Conservation (phyloP, 1,284 basidiomycete genomes). For the Ceratobasidium theobromae region DNA sequence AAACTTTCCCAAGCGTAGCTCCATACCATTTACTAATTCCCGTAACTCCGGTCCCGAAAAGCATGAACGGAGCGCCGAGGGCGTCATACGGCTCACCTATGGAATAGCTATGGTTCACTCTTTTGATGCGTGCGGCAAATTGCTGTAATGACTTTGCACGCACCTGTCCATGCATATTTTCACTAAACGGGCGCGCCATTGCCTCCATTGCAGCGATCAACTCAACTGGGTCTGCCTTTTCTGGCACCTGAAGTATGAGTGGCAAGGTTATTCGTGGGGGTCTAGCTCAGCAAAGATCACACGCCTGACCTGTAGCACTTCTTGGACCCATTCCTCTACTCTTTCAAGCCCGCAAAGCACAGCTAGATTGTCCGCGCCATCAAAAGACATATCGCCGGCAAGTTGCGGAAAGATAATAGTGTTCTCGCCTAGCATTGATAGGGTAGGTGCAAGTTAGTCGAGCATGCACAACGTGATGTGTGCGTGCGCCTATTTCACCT, state of each 20-base stretch:
- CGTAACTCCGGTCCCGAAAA: slow-evolving; percentile 3
- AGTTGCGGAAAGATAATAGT: slow-evolving; percentile 4
- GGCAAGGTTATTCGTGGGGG: background rate
- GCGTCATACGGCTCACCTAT: slow-evolving; percentile 13
- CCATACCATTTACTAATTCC: slow-evolving; percentile 3
- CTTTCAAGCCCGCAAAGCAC: background rate
- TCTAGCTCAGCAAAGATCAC: background rate
- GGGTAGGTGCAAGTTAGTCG: background rate
- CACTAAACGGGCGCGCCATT: slow-evolving; percentile 1
- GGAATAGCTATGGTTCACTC: background rate
- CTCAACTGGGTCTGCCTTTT: slow-evolving; percentile 5
- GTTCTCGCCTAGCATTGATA: slow-evolving; percentile 5
- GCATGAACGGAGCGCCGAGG: background rate
- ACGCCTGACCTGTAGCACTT: background rate
- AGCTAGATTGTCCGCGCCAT: background rate
- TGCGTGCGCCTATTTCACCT: background rate
- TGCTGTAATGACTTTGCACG: background rate
- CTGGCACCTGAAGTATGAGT: background rate
- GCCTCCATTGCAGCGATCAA: slow-evolving; percentile 12
- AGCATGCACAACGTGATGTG: background rate
- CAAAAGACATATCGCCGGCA: background rate
- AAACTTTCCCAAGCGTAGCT: background rate
- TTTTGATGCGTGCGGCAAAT: background rate
- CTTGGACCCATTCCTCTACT: slow-evolving; percentile 28
- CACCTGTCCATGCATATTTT: slow-evolving; percentile 19